Conservation (phyloP, 1,284 basidiomycete species). For the Microbotryum intermedium region DNA sequence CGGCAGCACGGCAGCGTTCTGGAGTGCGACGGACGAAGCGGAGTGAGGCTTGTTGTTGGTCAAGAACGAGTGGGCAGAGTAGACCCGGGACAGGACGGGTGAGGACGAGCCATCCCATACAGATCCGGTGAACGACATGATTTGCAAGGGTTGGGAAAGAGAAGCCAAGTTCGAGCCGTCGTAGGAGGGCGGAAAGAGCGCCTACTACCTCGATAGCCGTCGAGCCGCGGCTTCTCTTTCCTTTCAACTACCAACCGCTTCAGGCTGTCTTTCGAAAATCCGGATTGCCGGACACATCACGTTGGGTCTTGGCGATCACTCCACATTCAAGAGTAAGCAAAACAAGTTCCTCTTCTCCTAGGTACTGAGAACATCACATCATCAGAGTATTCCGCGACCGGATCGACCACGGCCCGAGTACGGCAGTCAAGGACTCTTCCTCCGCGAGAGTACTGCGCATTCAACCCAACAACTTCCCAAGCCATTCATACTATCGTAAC, state of each 20-base stretch:
- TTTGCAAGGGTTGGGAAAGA: too few relatives aligned
- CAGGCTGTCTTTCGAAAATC: neutral
- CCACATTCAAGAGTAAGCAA: neutral
- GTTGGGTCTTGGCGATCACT: neutral
- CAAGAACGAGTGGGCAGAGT: conserved; percentile 2
- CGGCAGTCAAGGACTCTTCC: too few relatives aligned
- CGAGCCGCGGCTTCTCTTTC: too few relatives aligned
- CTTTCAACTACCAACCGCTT: neutral
- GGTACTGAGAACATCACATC: too few relatives aligned
- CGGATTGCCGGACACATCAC: neutral
- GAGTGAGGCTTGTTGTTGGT: conserved; percentile 6
- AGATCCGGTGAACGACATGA: neutral
- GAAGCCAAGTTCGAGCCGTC: too few relatives aligned
- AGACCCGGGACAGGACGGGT: conserved; percentile 4
- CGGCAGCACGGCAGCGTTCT: neutral
- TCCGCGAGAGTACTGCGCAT: too few relatives aligned
- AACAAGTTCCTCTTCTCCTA: neutral
- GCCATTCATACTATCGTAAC: too few relatives aligned
- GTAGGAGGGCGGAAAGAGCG: too few relatives aligned
- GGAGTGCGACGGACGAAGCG: conserved; percentile 5
- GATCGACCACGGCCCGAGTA: too few relatives aligned
- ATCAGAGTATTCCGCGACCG: too few relatives aligned
- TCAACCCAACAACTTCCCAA: too few relatives aligned
- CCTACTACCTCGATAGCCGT: too few relatives aligned
- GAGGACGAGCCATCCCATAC: conserved; percentile 12